These are phyloP conservation scores for Entophlyctis luteolus DNA, from an alignment of 192 early-diverging fungal species.

Conservation along the genomic window DNA sequence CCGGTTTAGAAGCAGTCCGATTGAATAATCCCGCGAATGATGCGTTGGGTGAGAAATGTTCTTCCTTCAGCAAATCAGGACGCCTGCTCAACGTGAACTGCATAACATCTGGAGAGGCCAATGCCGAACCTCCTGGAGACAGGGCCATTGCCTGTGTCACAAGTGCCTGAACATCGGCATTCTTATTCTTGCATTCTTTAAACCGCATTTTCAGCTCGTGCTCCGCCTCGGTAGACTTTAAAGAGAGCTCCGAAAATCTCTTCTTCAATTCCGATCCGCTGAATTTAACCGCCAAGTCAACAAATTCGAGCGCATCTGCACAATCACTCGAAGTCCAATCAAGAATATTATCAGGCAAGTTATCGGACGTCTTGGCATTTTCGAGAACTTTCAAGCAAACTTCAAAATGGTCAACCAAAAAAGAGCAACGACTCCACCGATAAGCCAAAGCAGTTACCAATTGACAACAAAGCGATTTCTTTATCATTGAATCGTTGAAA, in stretches of 20 bases:
- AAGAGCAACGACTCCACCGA: not conserved
- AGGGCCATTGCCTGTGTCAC: not conserved
- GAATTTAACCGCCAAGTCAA: not conserved
- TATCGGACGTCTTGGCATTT: not conserved
- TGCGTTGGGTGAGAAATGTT: not conserved
- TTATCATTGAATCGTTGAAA: not conserved
- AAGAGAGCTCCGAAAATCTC: not conserved
- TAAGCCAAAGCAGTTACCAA: not conserved
- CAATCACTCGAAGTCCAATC: not conserved
- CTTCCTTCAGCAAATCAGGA: not conserved
- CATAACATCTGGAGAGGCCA: not conserved
- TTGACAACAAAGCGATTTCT: not conserved
- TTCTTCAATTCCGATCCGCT: not conserved
- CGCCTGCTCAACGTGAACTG: not conserved
- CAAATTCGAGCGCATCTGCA: not conserved
- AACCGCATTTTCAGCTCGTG: not conserved
- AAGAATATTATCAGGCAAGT: not conserved
- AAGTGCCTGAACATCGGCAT: not conserved
- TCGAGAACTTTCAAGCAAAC: not conserved
- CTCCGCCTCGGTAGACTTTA: not conserved
- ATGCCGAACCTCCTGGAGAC: not conserved
- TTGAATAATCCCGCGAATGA: constrained; percentile 12
- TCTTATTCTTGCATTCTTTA: not conserved
- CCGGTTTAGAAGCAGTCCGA: not conserved
- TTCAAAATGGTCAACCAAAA: not conserved